Conservation (phyloP, 2,329 filamentous ascomycete species). For the Tolypocladium tropicale region DNA sequence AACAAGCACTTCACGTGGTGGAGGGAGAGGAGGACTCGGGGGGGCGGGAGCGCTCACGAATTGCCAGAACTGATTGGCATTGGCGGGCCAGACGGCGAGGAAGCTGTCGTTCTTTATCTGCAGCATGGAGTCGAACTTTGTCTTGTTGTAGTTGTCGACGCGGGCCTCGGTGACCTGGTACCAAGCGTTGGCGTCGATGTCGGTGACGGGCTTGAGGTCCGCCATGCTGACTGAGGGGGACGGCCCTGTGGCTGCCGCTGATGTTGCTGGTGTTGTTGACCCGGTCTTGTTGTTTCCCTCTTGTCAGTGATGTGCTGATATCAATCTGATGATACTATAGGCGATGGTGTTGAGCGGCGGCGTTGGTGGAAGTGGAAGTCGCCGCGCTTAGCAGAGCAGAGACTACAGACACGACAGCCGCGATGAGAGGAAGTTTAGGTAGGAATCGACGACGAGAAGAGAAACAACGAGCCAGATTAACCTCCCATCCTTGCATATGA, state of each 20-base stretch:
- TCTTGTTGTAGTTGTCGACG: constrained; percentile 16
- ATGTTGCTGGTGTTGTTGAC: too few species aligned
- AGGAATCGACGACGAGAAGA: background rate
- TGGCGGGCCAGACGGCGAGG: background rate
- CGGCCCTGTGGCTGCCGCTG: background rate
- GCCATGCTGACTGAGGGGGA: background rate
- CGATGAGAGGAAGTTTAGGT: too few species aligned
- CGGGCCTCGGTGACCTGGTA: constrained; percentile 23
- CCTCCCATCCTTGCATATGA: background rate
- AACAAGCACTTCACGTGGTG: background rate
- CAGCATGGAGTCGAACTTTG: constrained; percentile 11
- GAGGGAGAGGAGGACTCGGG: background rate
- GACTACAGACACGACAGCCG: background rate
- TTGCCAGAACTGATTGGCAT: background rate
- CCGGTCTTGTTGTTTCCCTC: too few species aligned
- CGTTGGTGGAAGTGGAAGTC: background rate
- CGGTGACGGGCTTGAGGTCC: constrained; percentile 10
- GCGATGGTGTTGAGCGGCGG: background rate
- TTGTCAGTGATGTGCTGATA: too few species aligned
- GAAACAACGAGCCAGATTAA: background rate
- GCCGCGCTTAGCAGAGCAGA: background rate
- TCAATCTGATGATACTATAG: too few species aligned
- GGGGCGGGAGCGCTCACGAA: background rate
- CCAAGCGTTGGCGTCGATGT: constrained; percentile 24
- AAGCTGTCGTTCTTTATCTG: constrained; percentile 4